Evolutionary conservation across 2,329 filamentous ascomycete species (phyloP), one percentile per base, ranked within the genome.

Genomic region (Cladosporium cucumerinum): DNA sequence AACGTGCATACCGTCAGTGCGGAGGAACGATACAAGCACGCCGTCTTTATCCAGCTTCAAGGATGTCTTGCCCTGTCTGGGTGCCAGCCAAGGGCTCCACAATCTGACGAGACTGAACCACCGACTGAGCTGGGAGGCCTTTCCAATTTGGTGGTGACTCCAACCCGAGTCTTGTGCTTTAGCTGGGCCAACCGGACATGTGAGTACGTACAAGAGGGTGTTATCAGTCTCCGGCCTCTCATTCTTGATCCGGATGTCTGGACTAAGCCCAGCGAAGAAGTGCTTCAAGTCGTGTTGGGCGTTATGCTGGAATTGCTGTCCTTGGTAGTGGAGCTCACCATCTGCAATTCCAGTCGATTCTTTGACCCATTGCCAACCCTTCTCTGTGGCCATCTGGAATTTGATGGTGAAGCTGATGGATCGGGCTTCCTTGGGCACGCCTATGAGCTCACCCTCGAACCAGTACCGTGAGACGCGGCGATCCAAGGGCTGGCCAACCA

Each of bases 81-180:
- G 94, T 8, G 90, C 92, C 12, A 97, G 80, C 94, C 94, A 98
- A 1, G 93, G 89, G 36, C 84, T 85, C 87, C 89, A 95, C 3
- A 91, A 81, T 21, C 93, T 87, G 5, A 96, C 88, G 14, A 97
- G 78, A 8, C 91, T 87, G 74, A 97, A 94, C 87, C 92, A 96
- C 70, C 90, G 88, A 73, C 84, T 84, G 59, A 85, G 78, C 49
- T 85, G 84, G 71, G 84, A 88, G 0, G 91, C 89, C 1, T 79
- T 78, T 0, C 92, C 92, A 0, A 96, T 77, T 2, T 80, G 77
- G 32, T 87, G 75, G 57, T 83, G 79, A 32, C 82, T 84, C 62
- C 83, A 82, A 0, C 84, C 81, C 4, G 92, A 90, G 3, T 81
- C 75, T 46, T 86, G 81, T 0, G 82, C 85, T 23, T 84, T 78